Percentiles rank a stretch among this genome's conserved stretches.
Evolutionary conservation across 352 stramenopile genomes (phyloP).

Genomic region (Achlya hypogyna): DNA sequence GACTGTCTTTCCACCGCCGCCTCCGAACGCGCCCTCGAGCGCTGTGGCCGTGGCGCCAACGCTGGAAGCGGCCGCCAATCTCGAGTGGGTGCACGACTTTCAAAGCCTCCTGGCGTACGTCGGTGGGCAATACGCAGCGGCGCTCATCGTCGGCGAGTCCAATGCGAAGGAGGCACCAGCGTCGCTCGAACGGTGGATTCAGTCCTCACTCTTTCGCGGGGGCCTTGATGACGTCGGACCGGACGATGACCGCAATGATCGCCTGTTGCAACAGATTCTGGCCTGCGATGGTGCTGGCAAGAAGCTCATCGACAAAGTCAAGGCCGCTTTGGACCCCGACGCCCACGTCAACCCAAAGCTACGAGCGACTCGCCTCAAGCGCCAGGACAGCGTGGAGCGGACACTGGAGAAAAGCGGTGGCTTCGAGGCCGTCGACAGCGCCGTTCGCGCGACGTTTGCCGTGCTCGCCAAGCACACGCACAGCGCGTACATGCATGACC

Average conservation of each 20-base stretch:
- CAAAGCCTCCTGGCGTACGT: conserved; percentile 54
- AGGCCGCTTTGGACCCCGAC: conserved; percentile 48
- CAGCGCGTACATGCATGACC: conserved; percentile 53
- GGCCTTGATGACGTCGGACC: conserved; percentile 29
- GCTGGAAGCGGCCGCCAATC: neutral
- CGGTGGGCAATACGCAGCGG: conserved; percentile 50
- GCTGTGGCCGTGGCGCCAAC: neutral
- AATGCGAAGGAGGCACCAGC: neutral
- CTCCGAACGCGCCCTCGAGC: neutral
- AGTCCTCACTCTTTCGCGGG: conserved; percentile 46
- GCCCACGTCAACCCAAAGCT: conserved; percentile 50
- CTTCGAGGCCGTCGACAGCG: conserved; percentile 70
- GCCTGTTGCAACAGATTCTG: conserved; percentile 62
- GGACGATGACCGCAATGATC: conserved; percentile 34
- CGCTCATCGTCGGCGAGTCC: conserved; percentile 37
- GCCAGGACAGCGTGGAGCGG: conserved; percentile 76
- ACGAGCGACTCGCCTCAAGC: conserved; percentile 48
- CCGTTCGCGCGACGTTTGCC: conserved; percentile 70
- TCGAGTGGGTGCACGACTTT: conserved; percentile 49
- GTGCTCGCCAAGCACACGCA: conserved; percentile 77
- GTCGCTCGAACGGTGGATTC: conserved; percentile 36
- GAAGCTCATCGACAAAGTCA: conserved; percentile 75
- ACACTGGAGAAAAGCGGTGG: conserved; percentile 77
- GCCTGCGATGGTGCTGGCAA: conserved; percentile 60
- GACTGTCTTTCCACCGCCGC: neutral